Evolutionary conservation across 805 yeast genomes (phyloP), one percentile per base, ranked within the genome.

Genomic region (Yarrowia porcina): DNA sequence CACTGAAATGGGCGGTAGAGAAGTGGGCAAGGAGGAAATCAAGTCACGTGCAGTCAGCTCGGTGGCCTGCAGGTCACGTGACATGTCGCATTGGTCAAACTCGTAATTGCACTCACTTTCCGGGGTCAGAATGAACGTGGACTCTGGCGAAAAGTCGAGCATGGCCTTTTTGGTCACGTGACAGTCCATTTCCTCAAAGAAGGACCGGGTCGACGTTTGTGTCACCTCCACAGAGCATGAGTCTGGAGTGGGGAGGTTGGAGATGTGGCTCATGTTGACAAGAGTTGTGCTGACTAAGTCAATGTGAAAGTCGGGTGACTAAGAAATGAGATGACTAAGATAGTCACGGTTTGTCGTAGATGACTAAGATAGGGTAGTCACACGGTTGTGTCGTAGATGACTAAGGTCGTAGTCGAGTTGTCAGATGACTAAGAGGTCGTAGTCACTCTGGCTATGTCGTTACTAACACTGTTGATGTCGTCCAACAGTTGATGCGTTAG

Each of bases 101-200:
- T 33, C 28, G 36, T 45, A 45, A 18, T 45, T 30, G 27, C 52
- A 30, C 27, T 49, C 57, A 4, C 21, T 15, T 21, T 49, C 57
- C 1, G 57, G 57, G 3, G 57, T 49, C n/a, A 49, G 30, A 13
- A 49, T 49, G n/a, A 33, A 49, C 1, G 57, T 49, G 27, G 57
- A 49, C 57, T 49, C 57, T n/a, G 57, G 57, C n/a, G 57, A 49
- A 18, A 49, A 49, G 32, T 49, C 57, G 21, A 49, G 28, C 57
- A 49, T 49, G 23, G 41, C 57, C 32, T 49, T 49, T 10, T 49
- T 49, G 41, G 57, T 32, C 21, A 49, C 57, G 23, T 49, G 57
- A n/a, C 57, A 49, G 41, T 49, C 57, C 57, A 49, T 35, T 15
- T 49, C 57, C 32, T 49, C 57, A 15, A 49, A 49, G 15, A 49